Evolutionary conservation across 1,284 basidiomycete genomes (phyloP).

Genomic region (Cryptococcus floricola): DNA sequence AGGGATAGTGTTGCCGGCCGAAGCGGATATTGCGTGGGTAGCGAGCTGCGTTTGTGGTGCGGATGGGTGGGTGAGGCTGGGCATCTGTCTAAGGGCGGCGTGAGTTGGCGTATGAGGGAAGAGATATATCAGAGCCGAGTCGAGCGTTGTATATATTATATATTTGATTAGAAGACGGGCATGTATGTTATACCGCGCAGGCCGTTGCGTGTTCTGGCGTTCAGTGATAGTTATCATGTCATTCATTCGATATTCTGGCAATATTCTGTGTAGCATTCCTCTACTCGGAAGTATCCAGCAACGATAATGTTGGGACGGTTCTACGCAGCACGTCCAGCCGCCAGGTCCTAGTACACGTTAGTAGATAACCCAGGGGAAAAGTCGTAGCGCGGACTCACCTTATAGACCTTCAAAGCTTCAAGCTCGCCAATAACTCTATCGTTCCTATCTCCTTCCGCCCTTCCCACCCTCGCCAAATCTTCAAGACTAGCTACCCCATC

Average conservation of each 20-base stretch:
- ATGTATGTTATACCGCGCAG: too few species aligned
- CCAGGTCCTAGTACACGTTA: conserved; percentile 29
- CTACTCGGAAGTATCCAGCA: too few species aligned
- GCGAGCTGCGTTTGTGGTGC: conserved; percentile 83
- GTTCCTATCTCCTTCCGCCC: conserved; percentile 27
- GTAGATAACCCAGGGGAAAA: not conserved
- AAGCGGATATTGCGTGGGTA: conserved; percentile 88
- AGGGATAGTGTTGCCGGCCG: conserved; percentile 78
- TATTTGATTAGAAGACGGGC: too few species aligned
- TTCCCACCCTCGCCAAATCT: conserved; percentile 8
- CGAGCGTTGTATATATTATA: too few species aligned
- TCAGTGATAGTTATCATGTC: too few species aligned
- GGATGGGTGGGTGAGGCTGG: conserved; percentile 91
- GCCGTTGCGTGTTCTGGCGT: too few species aligned
- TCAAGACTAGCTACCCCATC: conserved; percentile 11
- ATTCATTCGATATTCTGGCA: too few species aligned
- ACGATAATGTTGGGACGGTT: not conserved
- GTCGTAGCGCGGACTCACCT: conserved; percentile 25
- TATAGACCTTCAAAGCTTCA: conserved; percentile 46
- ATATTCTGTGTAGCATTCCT: too few species aligned
- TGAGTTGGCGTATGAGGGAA: conserved; percentile 2
- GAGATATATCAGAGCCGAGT: too few species aligned
- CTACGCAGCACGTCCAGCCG: conserved; percentile 43
- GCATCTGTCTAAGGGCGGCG: conserved; percentile 59
- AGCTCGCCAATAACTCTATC: conserved; percentile 46